Conservation (phyloP, 1,139 yeast species). For the Saccharomyces pastorianus region DNA sequence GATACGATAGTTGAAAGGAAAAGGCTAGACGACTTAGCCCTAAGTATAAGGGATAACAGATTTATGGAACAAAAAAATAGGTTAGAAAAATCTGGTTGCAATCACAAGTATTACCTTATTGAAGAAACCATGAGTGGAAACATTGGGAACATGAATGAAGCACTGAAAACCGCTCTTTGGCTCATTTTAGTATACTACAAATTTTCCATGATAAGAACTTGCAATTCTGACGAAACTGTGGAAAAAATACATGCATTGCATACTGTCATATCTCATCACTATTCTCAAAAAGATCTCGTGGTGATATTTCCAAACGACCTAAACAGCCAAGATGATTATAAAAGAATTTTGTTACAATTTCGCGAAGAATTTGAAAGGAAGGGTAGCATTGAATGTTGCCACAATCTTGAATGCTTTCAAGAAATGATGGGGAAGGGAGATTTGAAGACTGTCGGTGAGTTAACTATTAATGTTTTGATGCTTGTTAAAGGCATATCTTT, state of each 20-base stretch:
- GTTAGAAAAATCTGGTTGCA: constrained; percentile 58
- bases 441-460: constrained; percentile 64
- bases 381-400: constrained; percentile 44
- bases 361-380: constrained; percentile 38
- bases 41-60: constrained; percentile 81
- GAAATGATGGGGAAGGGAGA: constrained; percentile 64
- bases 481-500: constrained; percentile 71
- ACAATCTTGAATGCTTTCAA: constrained; percentile 58
- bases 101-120: constrained; percentile 65
- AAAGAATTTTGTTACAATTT: constrained; percentile 36
- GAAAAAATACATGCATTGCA: constrained; percentile 55
- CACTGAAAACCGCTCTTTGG: constrained; percentile 71
- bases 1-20: constrained; percentile 84
- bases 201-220: constrained; percentile 63
- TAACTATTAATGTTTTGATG: constrained; percentile 71
- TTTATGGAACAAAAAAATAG: constrained; percentile 80
- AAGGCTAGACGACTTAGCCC: constrained; percentile 74
- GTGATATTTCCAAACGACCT: constrained; percentile 46
- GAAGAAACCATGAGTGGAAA: constrained; percentile 59
- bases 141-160: constrained; percentile 45
- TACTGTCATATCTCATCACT: constrained; percentile 37
- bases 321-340: constrained; percentile 47
- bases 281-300: constrained; percentile 34
- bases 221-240: constrained; percentile 68
- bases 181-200: constrained; percentile 58